Conservation (phyloP, 2,329 filamentous ascomycete genomes). For the Bipolaris victoriae region DNA sequence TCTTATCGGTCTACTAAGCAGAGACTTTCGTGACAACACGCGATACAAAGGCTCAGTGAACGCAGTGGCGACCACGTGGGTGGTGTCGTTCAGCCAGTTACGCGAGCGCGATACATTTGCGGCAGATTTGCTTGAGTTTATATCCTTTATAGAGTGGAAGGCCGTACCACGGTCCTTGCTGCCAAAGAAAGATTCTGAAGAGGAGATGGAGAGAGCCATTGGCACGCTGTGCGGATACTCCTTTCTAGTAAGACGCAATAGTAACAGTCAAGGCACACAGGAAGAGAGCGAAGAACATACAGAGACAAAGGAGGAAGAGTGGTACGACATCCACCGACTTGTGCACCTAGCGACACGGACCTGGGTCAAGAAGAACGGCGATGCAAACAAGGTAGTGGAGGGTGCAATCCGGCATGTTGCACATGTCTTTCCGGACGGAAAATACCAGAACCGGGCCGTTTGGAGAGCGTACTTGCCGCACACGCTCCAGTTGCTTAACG, state of each 20-base stretch:
- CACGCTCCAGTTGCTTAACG: not conserved
- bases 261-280: not conserved
- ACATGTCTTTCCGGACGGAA: not conserved
- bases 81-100: constrained; percentile 52
- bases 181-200: constrained; percentile 9
- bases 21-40: constrained; percentile 48
- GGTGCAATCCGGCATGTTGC: not conserved
- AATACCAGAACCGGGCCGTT: too few relatives aligned
- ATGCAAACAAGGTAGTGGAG: not conserved
- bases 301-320: not conserved
- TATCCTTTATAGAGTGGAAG: constrained; percentile 26
- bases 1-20: constrained; percentile 44
- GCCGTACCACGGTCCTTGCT: constrained; percentile 26
- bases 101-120: constrained; percentile 37
- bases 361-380: not conserved
- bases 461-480: not conserved
- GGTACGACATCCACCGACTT: not conserved
- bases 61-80: constrained; percentile 52
- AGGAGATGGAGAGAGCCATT: not conserved
- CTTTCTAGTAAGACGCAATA: constrained; percentile 21
- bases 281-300: not conserved
- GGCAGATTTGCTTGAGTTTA: constrained; percentile 49
- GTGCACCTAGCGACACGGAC: not conserved
- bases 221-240: constrained; percentile 24
- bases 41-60: constrained; percentile 48